Percentiles rank a stretch among this genome's conserved stretches.
These are phyloP conservation scores for Mycena metata DNA, from an alignment of 768 basidiomycete genomes.

Conservation along the genomic window DNA sequence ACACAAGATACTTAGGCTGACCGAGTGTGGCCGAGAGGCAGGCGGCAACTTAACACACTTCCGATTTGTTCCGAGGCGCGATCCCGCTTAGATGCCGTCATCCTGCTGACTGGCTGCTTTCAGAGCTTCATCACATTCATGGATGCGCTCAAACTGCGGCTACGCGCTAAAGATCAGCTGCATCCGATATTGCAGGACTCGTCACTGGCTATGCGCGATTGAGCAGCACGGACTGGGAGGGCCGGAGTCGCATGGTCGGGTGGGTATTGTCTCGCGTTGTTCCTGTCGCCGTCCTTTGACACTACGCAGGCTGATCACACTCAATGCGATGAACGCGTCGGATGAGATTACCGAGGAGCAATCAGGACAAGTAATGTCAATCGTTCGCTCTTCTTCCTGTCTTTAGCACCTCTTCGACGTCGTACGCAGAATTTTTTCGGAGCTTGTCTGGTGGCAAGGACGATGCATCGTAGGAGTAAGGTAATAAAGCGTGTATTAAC, in stretches of 20 bases:
- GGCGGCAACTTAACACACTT: no score
- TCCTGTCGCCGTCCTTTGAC: not conserved
- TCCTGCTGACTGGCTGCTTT: no score
- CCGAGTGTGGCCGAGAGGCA: no score
- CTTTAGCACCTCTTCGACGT: constrained; percentile 93
- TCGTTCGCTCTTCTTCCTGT: not conserved
- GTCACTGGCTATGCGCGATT: constrained; percentile 95
- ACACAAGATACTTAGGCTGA: no score
- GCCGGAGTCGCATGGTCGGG: constrained; percentile 93
- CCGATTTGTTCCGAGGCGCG: no score
- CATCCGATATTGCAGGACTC: constrained; percentile 96
- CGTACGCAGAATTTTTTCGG: constrained; percentile 91
- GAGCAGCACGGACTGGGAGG: constrained; percentile 96
- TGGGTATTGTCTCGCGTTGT: constrained; percentile 51
- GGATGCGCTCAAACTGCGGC: constrained; percentile 93
- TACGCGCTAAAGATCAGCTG: constrained; percentile 97
- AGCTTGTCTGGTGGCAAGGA: constrained; percentile 69
- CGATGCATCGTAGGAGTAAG: constrained; percentile 38
- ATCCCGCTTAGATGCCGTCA: no score
- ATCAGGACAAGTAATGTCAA: constrained; percentile 79
- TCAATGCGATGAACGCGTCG: constrained; percentile 97
- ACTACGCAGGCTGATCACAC: constrained; percentile 86
- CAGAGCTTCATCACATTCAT: constrained; percentile 99
- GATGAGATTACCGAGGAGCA: constrained; percentile 98
- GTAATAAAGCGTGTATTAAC: constrained; percentile 15